Conservation (phyloP, 2,329 filamentous ascomycete species). For the Colletotrichum ledebouriae region DNA sequence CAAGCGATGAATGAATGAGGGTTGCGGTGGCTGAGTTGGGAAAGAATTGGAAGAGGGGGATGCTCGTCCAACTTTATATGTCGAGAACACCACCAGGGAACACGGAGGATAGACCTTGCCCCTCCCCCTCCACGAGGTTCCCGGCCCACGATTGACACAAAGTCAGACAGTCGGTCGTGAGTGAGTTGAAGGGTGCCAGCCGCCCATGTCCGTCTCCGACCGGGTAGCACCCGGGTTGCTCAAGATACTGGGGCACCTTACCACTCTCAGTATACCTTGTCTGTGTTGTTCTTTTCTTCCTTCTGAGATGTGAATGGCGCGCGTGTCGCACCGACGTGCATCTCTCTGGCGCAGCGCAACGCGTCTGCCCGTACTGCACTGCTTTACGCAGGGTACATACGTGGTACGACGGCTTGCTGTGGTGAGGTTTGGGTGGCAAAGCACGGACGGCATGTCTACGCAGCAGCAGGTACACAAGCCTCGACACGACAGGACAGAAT, state of each 20-base stretch:
- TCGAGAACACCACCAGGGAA: conserved; percentile 1
- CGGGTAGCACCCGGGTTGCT: conserved; percentile 23
- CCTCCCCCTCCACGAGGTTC: conserved; percentile 13
- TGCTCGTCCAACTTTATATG: conserved; percentile 35
- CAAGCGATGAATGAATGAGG: conserved; percentile 5
- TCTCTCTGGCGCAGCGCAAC: conserved; percentile 13
- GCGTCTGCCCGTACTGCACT: conserved; percentile 4
- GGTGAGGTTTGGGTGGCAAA: background rate
- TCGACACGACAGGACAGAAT: conserved; percentile 1
- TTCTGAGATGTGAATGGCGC: conserved; percentile 21
- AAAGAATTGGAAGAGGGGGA: background rate
- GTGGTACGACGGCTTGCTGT: background rate
- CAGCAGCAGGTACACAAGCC: conserved; percentile 7
- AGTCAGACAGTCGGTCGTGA: conserved; percentile 7
- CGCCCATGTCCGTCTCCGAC: conserved; percentile 14
- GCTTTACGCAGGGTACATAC: conserved; percentile 23
- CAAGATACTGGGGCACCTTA: conserved; percentile 9
- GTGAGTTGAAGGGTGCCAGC: conserved; percentile 3
- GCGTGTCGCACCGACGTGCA: conserved; percentile 26
- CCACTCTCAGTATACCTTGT: background rate
- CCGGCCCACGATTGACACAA: background rate
- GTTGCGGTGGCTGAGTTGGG: conserved; percentile 11
- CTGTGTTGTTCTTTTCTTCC: background rate
- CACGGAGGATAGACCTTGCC: conserved; percentile 21
- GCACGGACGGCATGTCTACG: conserved; percentile 4